phyloP scores from a whole-genome alignment of 768 basidiomycete species.

The Sutorius australiensis region DNA sequence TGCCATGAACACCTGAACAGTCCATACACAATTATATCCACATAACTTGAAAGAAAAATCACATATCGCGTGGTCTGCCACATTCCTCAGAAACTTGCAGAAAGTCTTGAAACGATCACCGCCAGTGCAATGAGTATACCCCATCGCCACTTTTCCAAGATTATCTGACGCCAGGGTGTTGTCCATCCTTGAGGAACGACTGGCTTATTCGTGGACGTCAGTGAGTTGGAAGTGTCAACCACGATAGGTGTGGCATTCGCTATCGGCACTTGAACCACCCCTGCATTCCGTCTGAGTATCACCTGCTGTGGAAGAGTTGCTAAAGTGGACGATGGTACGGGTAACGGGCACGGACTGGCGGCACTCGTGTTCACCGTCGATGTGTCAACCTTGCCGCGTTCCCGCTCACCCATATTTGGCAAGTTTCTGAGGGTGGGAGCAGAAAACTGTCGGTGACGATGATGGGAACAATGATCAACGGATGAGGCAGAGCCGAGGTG shows the following conservation, averaged over 20 bases:
- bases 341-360: conserved; percentile 14
- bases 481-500: conserved; percentile 10
- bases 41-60: conserved; percentile 7
- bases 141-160: conserved; percentile 86
- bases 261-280: conserved; percentile 21
- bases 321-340: conserved; percentile 18
- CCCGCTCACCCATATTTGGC: conserved; percentile 91
- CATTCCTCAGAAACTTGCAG: conserved; percentile 40
- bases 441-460: conserved; percentile 54
- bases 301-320: conserved; percentile 22
- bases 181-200: conserved; percentile 47
- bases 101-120: conserved; percentile 72
- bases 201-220: conserved; percentile 29
- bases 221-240: conserved; percentile 16
- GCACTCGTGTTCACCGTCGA: conserved; percentile 20
- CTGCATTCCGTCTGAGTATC: conserved; percentile 16
- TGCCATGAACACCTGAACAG: conserved; percentile 18
- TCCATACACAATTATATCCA: conserved; percentile 14
- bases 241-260: conserved; percentile 3
- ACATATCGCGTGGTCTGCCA: neutral
- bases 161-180: conserved; percentile 57
- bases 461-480: conserved; percentile 19
- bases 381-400: conserved; percentile 50
- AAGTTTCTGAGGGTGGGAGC: conserved; percentile 61
- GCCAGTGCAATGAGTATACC: conserved; percentile 75